Evolutionary conservation across 2,329 filamentous ascomycete genomes (phyloP).

Genomic region (Xylariaceae sp.): DNA sequence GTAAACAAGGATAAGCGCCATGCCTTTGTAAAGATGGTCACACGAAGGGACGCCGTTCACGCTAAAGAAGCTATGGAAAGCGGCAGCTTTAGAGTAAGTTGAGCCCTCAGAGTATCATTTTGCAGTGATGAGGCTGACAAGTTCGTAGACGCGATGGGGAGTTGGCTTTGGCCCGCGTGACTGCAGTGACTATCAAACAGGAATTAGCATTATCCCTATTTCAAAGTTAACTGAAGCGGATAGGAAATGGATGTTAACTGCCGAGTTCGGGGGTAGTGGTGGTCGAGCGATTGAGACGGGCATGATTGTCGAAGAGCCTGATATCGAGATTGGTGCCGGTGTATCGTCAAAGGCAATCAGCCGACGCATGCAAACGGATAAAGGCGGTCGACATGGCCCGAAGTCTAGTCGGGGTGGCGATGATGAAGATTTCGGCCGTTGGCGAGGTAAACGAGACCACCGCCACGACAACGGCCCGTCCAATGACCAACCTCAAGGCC

Average conservation of each 20-base stretch:
- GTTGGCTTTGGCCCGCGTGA: conserved; percentile 96
- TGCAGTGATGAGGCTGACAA: conserved; percentile 27
- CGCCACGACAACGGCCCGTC: conserved; percentile 40
- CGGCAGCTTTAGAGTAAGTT: conserved; percentile 72
- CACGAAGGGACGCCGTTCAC: conserved; percentile 79
- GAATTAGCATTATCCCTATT: conserved; percentile 92
- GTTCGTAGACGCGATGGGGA: conserved; percentile 84
- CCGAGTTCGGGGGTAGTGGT: conserved; percentile 91
- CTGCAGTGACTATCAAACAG: conserved; percentile 93
- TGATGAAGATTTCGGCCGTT: conserved; percentile 38
- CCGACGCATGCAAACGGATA: conserved; percentile 72
- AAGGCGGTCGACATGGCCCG: conserved; percentile 68
- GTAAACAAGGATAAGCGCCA: conserved; percentile 98
- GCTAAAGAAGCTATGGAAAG: conserved; percentile 91
- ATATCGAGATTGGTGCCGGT: conserved; percentile 97
- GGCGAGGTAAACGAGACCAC: conserved; percentile 40
- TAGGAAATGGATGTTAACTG: conserved; percentile 94
- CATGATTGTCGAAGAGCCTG: conserved; percentile 93
- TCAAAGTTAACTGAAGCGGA: conserved; percentile 93
- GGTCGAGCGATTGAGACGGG: conserved; percentile 80
- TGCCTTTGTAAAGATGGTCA: conserved; percentile 98
- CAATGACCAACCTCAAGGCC: conserved; percentile 29
- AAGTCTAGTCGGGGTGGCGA: conserved; percentile 61
- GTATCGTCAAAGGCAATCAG: conserved; percentile 91
- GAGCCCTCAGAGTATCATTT: conserved; percentile 12